These are phyloP conservation scores for Hanseniaspora occidentalis DNA, from an alignment of 805 yeast species.

Conservation along the genomic window DNA sequence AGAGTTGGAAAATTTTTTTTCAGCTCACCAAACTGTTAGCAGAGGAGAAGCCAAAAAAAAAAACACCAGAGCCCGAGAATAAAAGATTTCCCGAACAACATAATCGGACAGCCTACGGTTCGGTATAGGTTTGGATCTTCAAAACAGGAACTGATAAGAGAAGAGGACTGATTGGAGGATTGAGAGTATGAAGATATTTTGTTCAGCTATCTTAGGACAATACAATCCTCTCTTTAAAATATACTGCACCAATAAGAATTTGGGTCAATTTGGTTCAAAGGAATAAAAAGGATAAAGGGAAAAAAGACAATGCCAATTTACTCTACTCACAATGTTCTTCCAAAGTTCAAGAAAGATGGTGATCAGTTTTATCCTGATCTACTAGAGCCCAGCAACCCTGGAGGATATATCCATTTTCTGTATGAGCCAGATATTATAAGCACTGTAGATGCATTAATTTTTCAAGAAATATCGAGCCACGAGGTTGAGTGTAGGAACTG, in stretches of 20 bases:
- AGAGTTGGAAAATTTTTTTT: no score
- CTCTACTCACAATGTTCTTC: not conserved
- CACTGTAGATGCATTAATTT: not conserved
- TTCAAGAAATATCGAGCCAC: not conserved
- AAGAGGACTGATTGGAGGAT: no score
- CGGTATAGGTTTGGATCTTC: no score
- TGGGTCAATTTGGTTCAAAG: no score
- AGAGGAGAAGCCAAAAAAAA: no score
- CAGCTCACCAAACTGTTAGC: no score
- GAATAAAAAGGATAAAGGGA: not conserved
- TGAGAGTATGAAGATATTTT: not conserved
- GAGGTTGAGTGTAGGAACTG: not conserved
- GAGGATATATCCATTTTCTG: constrained; percentile 3
- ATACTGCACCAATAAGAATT: not conserved
- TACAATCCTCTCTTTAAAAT: not conserved
- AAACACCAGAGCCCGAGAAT: no score
- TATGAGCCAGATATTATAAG: not conserved
- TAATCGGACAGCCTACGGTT: no score
- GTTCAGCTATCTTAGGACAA: not conserved
- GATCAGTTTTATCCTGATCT: not conserved
- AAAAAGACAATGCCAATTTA: not conserved
- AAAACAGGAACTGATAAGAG: no score
- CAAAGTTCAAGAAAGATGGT: not conserved
- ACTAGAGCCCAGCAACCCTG: constrained; percentile 1
- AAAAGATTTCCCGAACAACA: no score